phyloP scores from a whole-genome alignment of 2,329 filamentous ascomycete species.

The Penicillium sp. region DNA sequence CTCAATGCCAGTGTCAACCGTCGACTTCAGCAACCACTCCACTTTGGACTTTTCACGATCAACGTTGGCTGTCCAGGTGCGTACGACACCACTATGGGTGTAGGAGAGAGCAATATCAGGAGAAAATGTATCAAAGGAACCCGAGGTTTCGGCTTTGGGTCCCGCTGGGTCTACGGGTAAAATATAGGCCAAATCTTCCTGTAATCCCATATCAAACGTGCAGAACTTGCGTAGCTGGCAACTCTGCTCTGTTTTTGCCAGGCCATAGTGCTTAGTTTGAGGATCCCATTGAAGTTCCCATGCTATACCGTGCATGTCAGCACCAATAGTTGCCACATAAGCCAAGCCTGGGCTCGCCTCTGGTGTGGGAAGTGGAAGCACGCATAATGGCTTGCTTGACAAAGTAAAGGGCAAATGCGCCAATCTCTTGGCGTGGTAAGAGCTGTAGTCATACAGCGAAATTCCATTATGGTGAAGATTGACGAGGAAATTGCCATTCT shows the following conservation, averaged over 20 bases:
- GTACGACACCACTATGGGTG: conserved; percentile 69
- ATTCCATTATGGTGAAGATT: conserved; percentile 72
- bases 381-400: conserved; percentile 72
- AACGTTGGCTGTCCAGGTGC: conserved; percentile 82
- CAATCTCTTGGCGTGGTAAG: conserved; percentile 59
- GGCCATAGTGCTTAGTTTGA: conserved; percentile 25
- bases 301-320: conserved; percentile 73
- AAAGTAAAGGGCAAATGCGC: conserved; percentile 60
- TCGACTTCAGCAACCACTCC: conserved; percentile 80
- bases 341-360: conserved; percentile 57
- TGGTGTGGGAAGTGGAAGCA: conserved; percentile 67
- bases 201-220: conserved; percentile 64
- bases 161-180: conserved; percentile 86
- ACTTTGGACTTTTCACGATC: conserved; percentile 60
- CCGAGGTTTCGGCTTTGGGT: conserved; percentile 67
- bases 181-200: conserved; percentile 58
- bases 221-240: conserved; percentile 65
- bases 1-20: conserved; percentile 73
- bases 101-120: conserved; percentile 85
- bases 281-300: conserved; percentile 72
- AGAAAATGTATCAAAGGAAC: conserved; percentile 82
- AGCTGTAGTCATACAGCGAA: conserved; percentile 76
- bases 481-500: conserved; percentile 76
- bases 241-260: conserved; percentile 34
- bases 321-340: conserved; percentile 80